Percentiles rank a stretch among this genome's conserved stretches.
Evolutionary conservation across 345 rosid species (phyloP).

Genomic region (Moricandia arvensis): DNA sequence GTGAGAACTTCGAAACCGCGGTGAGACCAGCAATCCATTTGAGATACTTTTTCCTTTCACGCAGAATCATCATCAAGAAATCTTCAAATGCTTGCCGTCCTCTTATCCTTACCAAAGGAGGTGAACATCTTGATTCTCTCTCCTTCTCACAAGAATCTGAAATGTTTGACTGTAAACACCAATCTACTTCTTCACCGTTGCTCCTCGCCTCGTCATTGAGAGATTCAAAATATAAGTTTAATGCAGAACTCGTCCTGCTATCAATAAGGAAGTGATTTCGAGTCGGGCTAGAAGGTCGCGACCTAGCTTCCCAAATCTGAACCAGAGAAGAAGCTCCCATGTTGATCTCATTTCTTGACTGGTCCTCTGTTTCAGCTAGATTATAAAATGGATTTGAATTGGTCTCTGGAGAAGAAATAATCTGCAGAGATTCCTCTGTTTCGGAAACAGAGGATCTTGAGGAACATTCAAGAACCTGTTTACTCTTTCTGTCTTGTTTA

Average conservation of each 20-base stretch:
- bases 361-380: slow-evolving; percentile 15
- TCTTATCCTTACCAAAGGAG: slow-evolving; percentile 47
- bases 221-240: neutral
- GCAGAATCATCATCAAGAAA: slow-evolving; percentile 49
- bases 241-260: neutral
- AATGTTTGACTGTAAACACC: slow-evolving; percentile 35
- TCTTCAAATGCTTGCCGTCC: slow-evolving; percentile 63
- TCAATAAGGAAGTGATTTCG: slow-evolving; percentile 13
- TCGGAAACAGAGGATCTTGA: slow-evolving; percentile 33
- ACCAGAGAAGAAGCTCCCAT: slow-evolving; percentile 74
- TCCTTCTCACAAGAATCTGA: slow-evolving; percentile 44
- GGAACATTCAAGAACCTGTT: slow-evolving; percentile 26
- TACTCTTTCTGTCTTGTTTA: neutral
- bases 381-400: neutral
- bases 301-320: slow-evolving; percentile 83
- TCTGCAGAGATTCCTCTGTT: slow-evolving; percentile 35
- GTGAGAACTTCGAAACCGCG: slow-evolving; percentile 58
- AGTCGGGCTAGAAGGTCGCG: slow-evolving; percentile 37
- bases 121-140: slow-evolving; percentile 36
- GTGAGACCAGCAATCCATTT: slow-evolving; percentile 35
- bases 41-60: slow-evolving; percentile 52
- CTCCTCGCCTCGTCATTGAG: neutral
- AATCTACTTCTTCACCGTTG: slow-evolving; percentile 23
- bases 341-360: slow-evolving; percentile 19
- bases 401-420: slow-evolving; percentile 2